Conservation (phyloP, 31 red algal genomes). For the Asparagopsis taxiformis region DNA sequence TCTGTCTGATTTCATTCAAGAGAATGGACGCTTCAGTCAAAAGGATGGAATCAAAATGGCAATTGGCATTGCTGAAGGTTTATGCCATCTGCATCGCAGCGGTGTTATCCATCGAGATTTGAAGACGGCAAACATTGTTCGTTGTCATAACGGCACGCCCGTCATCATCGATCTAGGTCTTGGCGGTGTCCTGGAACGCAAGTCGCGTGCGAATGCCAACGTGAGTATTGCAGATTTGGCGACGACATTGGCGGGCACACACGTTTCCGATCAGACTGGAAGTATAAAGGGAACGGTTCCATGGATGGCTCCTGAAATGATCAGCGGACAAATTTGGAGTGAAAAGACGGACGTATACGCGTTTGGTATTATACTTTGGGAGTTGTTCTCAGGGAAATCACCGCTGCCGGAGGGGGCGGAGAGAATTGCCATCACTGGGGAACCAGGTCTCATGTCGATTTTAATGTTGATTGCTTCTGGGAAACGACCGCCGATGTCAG, state of each 20-base stretch:
- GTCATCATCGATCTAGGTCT: constrained; percentile 73
- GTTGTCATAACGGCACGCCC: constrained; percentile 23
- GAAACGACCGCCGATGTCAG: constrained; percentile 25
- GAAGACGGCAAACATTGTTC: constrained; percentile 79
- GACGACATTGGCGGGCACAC: too few species aligned
- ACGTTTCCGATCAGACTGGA: too few species aligned
- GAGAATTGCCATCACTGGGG: too few species aligned
- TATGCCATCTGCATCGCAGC: constrained; percentile 69
- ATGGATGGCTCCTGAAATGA: constrained; percentile 79
- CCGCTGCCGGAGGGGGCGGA: constrained; percentile 26
- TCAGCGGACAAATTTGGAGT: constrained; percentile 34
- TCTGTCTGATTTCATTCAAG: constrained; percentile 29
- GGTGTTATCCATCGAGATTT: constrained; percentile 87
- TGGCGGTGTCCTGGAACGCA: constrained; percentile 12
- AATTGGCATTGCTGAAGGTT: constrained; percentile 59
- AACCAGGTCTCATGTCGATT: constrained; percentile 10
- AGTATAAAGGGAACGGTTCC: constrained; percentile 45
- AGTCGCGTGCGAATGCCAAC: too few species aligned
- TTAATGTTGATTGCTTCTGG: constrained; percentile 24
- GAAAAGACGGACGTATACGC: constrained; percentile 56
- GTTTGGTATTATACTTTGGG: constrained; percentile 75
- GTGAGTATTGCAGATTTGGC: too few species aligned
- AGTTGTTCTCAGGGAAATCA: constrained; percentile 51
- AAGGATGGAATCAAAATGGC: constrained; percentile 27
- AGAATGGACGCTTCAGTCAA: constrained; percentile 14